A percentile compares a stretch with the other conserved stretches of the same genome.
Conservation (phyloP, 495 filamentous ascomycete genomes). For the Oleoguttula mirabilis region DNA sequence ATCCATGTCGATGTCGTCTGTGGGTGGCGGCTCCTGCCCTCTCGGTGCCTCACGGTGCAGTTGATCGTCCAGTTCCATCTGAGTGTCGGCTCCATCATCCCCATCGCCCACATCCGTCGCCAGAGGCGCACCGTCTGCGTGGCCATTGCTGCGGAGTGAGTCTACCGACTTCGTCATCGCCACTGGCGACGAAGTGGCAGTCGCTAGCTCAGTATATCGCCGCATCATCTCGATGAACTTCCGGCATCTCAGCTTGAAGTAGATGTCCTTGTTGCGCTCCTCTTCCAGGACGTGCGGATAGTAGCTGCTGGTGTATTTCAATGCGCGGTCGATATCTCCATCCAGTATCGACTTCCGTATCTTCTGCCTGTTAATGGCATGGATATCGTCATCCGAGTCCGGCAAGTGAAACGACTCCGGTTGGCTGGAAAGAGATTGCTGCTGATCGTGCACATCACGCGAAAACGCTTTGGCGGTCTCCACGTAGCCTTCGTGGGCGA, state of each 20-base stretch:
- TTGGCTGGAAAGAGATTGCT: conserved; percentile 44
- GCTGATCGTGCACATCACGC: conserved; percentile 48
- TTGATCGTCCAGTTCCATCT: conserved; percentile 74
- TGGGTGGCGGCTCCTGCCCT: conserved; percentile 23
- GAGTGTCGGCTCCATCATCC: conserved; percentile 41
- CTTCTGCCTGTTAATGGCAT: conserved; percentile 75
- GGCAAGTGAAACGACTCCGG: conserved; percentile 45
- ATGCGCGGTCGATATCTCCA: conserved; percentile 82
- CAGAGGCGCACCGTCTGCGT: conserved; percentile 6
- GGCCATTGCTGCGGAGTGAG: conserved; percentile 23
- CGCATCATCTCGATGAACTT: not conserved
- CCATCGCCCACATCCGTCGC: conserved; percentile 10
- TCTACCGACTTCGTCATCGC: conserved; percentile 1
- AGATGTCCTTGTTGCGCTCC: conserved; percentile 60
- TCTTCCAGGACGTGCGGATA: conserved; percentile 72
- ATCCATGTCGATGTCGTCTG: conserved; percentile 42
- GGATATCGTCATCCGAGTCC: conserved; percentile 72
- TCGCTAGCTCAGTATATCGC: conserved; percentile 53
- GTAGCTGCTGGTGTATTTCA: conserved; percentile 64
- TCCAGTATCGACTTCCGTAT: conserved; percentile 84
- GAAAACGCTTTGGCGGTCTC: conserved; percentile 85
- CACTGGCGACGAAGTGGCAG: conserved; percentile 26
- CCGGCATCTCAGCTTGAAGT: conserved; percentile 58
- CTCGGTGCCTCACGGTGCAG: conserved; percentile 25
- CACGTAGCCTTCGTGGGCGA: conserved; percentile 94